These are phyloP conservation scores for Alternaria ventricosa DNA, from an alignment of 2,329 filamentous ascomycete species.

Conservation along the genomic window DNA sequence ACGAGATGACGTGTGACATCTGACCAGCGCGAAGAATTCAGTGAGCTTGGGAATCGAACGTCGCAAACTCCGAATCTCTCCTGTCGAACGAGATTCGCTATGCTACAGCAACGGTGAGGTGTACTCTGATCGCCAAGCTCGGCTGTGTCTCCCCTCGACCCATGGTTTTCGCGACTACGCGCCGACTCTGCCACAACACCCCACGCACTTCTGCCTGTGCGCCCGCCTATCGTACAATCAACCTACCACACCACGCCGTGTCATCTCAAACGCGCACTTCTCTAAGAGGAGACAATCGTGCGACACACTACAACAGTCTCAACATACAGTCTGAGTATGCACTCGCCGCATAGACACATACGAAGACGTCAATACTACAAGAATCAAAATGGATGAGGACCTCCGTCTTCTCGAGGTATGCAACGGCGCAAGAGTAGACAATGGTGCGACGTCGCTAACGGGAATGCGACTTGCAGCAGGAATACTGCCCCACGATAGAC, in stretches of 20 bases:
- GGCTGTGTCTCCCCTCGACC: conserved; percentile 7
- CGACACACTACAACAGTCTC: neutral
- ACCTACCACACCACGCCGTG: neutral
- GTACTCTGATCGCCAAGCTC: conserved; percentile 13
- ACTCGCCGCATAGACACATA: conserved; percentile 19
- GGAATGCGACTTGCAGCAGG: conserved; percentile 57
- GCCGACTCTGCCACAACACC: conserved; percentile 7
- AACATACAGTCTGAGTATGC: conserved; percentile 34
- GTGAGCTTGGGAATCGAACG: neutral
- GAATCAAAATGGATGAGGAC: conserved; percentile 46
- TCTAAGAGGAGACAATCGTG: neutral
- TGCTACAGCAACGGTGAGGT: conserved; percentile 1
- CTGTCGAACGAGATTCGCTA: neutral
- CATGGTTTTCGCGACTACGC: conserved; percentile 6
- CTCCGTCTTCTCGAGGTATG: conserved; percentile 43
- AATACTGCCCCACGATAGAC: conserved; percentile 78
- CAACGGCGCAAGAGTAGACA: neutral
- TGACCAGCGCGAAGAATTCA: neutral
- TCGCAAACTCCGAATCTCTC: neutral
- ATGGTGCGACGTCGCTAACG: conserved; percentile 21
- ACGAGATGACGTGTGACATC: conserved; percentile 20
- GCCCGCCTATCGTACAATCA: neutral
- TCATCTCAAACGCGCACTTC: neutral
- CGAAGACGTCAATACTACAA: conserved; percentile 33
- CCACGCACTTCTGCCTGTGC: conserved; percentile 2